Evolutionary conservation across 169 alveolate genomes (phyloP).

Genomic region (Eimeria tenella): DNA sequence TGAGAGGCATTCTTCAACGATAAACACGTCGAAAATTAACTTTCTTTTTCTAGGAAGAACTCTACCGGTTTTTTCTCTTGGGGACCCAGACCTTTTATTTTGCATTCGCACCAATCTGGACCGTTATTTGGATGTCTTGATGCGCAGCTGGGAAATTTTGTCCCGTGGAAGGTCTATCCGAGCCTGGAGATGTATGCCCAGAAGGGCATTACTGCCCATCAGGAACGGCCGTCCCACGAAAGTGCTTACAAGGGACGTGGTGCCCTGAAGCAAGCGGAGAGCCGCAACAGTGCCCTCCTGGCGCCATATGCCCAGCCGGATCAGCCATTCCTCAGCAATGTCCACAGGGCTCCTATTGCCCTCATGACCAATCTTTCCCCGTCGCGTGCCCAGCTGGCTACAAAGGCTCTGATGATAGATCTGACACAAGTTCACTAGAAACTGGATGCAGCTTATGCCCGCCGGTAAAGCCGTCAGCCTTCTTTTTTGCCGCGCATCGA

Average conservation of each 20-base stretch:
- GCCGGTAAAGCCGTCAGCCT: slow-evolving; percentile 9
- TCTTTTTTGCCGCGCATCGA: no score
- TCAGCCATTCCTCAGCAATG: slow-evolving; percentile 67
- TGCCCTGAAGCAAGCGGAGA: slow-evolving; percentile 81
- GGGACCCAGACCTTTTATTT: no score
- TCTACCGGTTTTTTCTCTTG: no score
- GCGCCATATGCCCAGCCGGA: slow-evolving; percentile 81
- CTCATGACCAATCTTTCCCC: slow-evolving; percentile 76
- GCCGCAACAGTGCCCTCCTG: slow-evolving; percentile 84
- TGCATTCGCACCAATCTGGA: no score
- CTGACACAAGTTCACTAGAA: slow-evolving; percentile 48
- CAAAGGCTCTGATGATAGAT: slow-evolving; percentile 58
- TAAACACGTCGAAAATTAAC: no score
- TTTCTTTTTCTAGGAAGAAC: no score
- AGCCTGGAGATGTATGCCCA: slow-evolving; percentile 45
- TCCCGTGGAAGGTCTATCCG: slow-evolving; percentile 57
- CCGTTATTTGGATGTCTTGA: background rate
- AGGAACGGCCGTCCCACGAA: slow-evolving; percentile 67
- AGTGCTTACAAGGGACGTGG: slow-evolving; percentile 85
- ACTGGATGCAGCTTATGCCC: slow-evolving; percentile 68
- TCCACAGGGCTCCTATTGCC: slow-evolving; percentile 86
- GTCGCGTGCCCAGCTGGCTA: slow-evolving; percentile 69
- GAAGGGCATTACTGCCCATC: slow-evolving; percentile 56
- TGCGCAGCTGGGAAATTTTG: slow-evolving; percentile 59
- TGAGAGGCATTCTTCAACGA: no score